phyloP scores from a whole-genome alignment of 305 asterid genomes.

The Lippia alba region DNA sequence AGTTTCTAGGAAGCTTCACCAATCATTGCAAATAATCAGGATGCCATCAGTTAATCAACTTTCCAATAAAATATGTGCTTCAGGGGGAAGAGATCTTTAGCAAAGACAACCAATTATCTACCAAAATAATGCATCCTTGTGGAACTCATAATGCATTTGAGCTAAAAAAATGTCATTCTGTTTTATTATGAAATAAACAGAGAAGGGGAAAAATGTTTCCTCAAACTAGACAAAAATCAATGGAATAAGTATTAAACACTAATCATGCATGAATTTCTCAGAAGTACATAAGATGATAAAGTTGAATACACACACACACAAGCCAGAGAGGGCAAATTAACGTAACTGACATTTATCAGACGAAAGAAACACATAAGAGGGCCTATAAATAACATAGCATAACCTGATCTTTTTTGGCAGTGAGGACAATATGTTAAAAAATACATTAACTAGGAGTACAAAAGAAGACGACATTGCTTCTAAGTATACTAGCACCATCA shows the following conservation, averaged over 20 bases:
- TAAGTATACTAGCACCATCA: too few species aligned
- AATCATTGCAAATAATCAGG: slow-evolving; percentile 39
- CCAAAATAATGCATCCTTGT: slow-evolving; percentile 2
- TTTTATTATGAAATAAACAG: background rate
- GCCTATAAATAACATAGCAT: too few species aligned
- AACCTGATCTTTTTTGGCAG: too few species aligned
- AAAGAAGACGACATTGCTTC: too few species aligned
- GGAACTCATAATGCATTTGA: slow-evolving; percentile 1
- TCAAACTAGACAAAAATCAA: slow-evolving; percentile 15
- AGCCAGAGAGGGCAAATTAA: too few species aligned
- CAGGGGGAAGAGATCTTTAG: slow-evolving; percentile 18
- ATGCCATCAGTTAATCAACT: slow-evolving; percentile 24
- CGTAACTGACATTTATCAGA: too few species aligned
- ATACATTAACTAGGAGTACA: too few species aligned
- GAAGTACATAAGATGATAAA: too few species aligned
- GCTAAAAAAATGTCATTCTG: slow-evolving; percentile 3
- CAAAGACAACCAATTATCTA: background rate
- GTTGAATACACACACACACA: too few species aligned
- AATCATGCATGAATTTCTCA: too few species aligned
- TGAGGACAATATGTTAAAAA: too few species aligned
- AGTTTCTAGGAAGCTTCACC: slow-evolving; percentile 83
- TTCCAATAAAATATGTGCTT: background rate
- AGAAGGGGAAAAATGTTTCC: background rate
- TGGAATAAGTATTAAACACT: background rate
- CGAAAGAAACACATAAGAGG: too few species aligned